These are phyloP conservation scores for Aspergillus pseudoterreus DNA, from an alignment of 2,329 filamentous ascomycete genomes.

Conservation along the genomic window DNA sequence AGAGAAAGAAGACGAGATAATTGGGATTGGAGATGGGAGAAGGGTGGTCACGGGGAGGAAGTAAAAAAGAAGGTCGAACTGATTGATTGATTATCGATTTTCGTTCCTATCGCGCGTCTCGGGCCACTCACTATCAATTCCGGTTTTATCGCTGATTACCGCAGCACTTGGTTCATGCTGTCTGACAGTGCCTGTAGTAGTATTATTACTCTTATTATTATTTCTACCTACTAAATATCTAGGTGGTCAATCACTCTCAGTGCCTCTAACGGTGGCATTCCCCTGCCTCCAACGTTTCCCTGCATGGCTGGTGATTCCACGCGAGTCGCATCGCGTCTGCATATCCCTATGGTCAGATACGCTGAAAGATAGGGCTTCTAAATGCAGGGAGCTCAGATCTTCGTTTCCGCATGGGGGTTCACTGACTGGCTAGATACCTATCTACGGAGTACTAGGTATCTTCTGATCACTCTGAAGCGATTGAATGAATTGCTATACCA, in stretches of 20 bases:
- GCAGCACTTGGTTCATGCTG: background rate
- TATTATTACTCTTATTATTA: too few relatives aligned
- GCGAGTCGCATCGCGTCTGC: background rate
- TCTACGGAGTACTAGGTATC: too few relatives aligned
- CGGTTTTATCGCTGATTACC: background rate
- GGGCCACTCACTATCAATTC: background rate
- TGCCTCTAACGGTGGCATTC: background rate
- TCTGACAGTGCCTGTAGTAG: too few relatives aligned
- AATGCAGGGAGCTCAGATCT: too few relatives aligned
- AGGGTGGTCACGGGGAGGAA: background rate
- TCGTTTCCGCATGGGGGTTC: too few relatives aligned
- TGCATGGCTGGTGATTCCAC: background rate
- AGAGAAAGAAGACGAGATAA: background rate
- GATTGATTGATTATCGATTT: background rate
- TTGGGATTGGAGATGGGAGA: background rate
- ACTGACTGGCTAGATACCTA: too few relatives aligned
- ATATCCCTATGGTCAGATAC: background rate
- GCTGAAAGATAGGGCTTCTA: too few relatives aligned
- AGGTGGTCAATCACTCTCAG: too few relatives aligned
- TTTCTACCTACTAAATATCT: too few relatives aligned
- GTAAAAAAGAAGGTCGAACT: background rate
- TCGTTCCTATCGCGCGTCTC: conserved; percentile 1
- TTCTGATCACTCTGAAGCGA: too few relatives aligned
- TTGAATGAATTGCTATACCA: too few relatives aligned
- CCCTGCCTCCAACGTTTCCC: background rate